Base-by-base conservation (phyloP, 179 eudicot species). In the Carnegiea gigantea region DNA sequence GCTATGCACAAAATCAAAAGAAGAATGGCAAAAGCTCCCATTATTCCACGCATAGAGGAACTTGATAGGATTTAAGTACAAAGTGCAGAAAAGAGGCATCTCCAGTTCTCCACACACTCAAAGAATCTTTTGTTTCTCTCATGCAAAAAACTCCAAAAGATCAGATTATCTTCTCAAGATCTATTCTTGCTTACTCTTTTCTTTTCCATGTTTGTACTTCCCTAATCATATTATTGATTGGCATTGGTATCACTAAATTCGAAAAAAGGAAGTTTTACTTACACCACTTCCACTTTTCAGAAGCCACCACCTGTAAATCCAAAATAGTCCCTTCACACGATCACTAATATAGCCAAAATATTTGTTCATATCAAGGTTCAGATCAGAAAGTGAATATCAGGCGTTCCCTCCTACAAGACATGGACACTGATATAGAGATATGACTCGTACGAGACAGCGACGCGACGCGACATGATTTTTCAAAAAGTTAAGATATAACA, bases 291-390 rank as follows among this genome's bases (percentile, higher is more conserved):
- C 68, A n/a, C 68, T 62, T 23, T 21, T 28, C 68, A n/a, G 6
- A 23, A 57, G n/a, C 18, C 14, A 57, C 62, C 1, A 6, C 20
- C n/a, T 57, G 62, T 20, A 18, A 18, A 57, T 15, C n/a, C 14
- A 57, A 14, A 57, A 57, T 18, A 57, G 30, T 8, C 30, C 26
- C 30, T 26, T 13, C 26, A 7, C 72, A 12, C 4, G 21, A 67
- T 30, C 38, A 1, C 17, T 67, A 30, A 26, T 67, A 23, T 28
- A 67, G 72, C 40, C 18, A 26, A 67, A 26, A 28, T 6, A 26
- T 26, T 26, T 8, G 33, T 4, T 67, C 64, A 77, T 30, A 67
- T 67, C 53, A 77, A 74, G 57, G 21, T 59, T 79, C 48, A 77
- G 64, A 54, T 49, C 26, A 24, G 21, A 48, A 62, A 62, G 54